A percentile compares a stretch with the other conserved stretches of the same genome.
Conservation (phyloP, 805 yeast genomes). For the Barnettozyma botsteinii region DNA sequence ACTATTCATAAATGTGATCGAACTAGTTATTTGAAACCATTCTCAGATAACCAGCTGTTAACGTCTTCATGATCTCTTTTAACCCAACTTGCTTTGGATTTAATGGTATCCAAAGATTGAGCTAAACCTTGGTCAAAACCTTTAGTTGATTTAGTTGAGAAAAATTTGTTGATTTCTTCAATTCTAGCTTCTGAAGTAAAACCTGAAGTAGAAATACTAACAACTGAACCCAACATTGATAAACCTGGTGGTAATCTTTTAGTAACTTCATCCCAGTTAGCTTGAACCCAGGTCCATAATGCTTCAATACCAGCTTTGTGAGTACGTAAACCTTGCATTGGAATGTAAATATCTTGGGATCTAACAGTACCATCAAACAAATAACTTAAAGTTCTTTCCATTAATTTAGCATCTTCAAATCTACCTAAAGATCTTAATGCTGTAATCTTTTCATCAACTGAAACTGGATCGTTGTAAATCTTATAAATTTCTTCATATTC, state of each 20-base stretch:
- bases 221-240: slow-evolving; percentile 73
- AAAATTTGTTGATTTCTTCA: slow-evolving; percentile 45
- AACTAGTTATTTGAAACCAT: slow-evolving; percentile 20
- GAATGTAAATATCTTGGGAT: slow-evolving; percentile 72
- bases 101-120: slow-evolving; percentile 56
- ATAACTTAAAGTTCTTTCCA: slow-evolving; percentile 50
- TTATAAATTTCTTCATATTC: slow-evolving; percentile 58
- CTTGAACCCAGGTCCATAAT: slow-evolving; percentile 67
- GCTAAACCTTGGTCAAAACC: slow-evolving; percentile 63
- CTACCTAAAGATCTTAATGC: slow-evolving; percentile 69
- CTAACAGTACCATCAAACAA: slow-evolving; percentile 54
- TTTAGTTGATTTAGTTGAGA: slow-evolving; percentile 47
- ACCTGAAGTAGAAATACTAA: slow-evolving; percentile 53
- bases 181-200: slow-evolving; percentile 52
- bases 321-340: slow-evolving; percentile 66
- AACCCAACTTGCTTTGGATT: slow-evolving; percentile 54
- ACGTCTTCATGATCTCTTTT: slow-evolving; percentile 47
- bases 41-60: slow-evolving; percentile 41
- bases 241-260: slow-evolving; percentile 74
- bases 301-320: slow-evolving; percentile 61
- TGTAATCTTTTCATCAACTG: slow-evolving; percentile 60
- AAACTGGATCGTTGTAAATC: slow-evolving; percentile 54
- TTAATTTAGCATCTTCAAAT: slow-evolving; percentile 46
- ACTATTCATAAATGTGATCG: not conserved
- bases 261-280: slow-evolving; percentile 65